Evolutionary conservation across 371 early-diverging fungal genomes (phyloP).

Genomic region (Capillidium rhysosporum): DNA sequence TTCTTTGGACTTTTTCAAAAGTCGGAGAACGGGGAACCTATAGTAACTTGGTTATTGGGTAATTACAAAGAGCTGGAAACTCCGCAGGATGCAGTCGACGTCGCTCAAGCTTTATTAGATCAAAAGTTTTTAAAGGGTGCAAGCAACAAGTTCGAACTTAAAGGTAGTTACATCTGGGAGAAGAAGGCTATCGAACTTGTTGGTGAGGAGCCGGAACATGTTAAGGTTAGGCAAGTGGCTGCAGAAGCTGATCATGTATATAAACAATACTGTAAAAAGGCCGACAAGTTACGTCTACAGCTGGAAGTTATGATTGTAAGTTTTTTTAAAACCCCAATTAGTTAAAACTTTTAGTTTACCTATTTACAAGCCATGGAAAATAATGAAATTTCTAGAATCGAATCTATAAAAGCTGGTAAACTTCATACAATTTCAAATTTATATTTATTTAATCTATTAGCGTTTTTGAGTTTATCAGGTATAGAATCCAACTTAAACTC

Average conservation of each 20-base stretch:
- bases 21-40: neutral
- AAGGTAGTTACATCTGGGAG: neutral
- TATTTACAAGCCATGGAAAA: neutral
- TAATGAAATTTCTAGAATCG: neutral
- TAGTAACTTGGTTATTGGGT: neutral
- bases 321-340: neutral
- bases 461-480: neutral
- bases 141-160: neutral
- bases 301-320: neutral
- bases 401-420: slow-evolving; percentile 4
- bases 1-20: neutral
- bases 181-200: neutral
- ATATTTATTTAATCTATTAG: neutral
- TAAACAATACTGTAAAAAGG: neutral
- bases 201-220: neutral
- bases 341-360: neutral
- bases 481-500: neutral
- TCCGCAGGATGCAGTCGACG: neutral
- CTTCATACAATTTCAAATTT: neutral
- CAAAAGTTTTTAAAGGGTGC: neutral
- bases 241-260: neutral
- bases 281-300: neutral
- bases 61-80: neutral
- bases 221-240: neutral
- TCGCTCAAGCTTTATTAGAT: neutral